Base-by-base conservation (phyloP, 2,329 filamentous ascomycete genomes). In the Drechslerella dactyloides region DNA sequence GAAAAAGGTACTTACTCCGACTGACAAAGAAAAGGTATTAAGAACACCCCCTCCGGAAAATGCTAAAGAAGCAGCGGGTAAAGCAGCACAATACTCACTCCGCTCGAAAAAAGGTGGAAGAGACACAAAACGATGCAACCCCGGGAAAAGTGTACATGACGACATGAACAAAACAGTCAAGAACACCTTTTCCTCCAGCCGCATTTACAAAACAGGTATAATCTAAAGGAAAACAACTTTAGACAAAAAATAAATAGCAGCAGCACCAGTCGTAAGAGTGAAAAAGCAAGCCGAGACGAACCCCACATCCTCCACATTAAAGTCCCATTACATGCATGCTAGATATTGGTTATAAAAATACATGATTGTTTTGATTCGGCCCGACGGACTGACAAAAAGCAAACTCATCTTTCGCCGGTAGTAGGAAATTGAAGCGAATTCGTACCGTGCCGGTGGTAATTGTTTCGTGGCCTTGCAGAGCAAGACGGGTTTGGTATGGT, bases 1-100 rank as follows among this genome's bases (percentile, higher is more conserved):
- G 52, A 64, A 59, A 63, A 63, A 61, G n/a, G 48, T 69, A 69
- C 65, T 69, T 69, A 69, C 65, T 69, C 66, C 59, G 65, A 62
- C 17, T 61, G 42, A 52, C 44, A 69, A 61, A 53, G 54, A 63
- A 69, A 50, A 53, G 46, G 50, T 57, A 44, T 42, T 42, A 42
- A 42, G 15, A 4, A 42, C 37, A n/a, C n/a, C n/a, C 37, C 37
- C n/a, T 17, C 37, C n/a, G 37, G n/a, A n/a, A 42, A 42, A 42
- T 42, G 37, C 37, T 42, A 15, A 15, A 42, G 33, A 37, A 7
- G 33, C 7, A 4, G n/a, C 13, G 37, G 37, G 11, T 15, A 42
- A 42, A 42, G 4, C 4, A 42, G 5, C 13, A 42, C n/a, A n/a
- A n/a, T n/a, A n/a, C n/a, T n/a, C n/a, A 17, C 37, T 42, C 13